These are phyloP conservation scores for Kondoa subrosea DNA, from an alignment of 768 basidiomycete genomes.

Conservation along the genomic window DNA sequence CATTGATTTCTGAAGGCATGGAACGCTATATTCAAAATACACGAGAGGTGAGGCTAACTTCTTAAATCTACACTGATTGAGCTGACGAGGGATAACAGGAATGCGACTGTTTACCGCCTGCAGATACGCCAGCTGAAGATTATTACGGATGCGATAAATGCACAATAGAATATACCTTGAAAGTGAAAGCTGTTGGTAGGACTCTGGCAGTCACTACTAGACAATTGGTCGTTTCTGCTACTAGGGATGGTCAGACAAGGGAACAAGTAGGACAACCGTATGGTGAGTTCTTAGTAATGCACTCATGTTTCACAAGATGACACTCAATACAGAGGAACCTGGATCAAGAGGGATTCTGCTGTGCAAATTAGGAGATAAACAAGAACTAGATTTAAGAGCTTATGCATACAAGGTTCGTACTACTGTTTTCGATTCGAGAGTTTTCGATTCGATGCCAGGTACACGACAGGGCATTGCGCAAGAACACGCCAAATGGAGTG, in stretches of 20 bases:
- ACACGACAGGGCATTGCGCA: conserved; percentile 71
- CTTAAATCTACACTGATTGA: conserved; percentile 48
- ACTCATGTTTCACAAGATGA: not conserved
- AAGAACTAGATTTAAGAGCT: conserved; percentile 69
- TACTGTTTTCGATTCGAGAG: conserved; percentile 3
- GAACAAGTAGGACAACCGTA: conserved; percentile 20
- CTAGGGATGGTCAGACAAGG: conserved; percentile 9
- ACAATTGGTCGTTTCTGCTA: conserved; percentile 39
- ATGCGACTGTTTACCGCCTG: conserved; percentile 51
- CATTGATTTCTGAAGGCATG: conserved; percentile 73
- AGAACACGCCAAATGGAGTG: conserved; percentile 98
- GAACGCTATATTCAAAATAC: conserved; percentile 27
- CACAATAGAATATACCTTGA: conserved; percentile 62
- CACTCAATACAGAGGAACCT: not conserved
- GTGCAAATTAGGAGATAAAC: conserved; percentile 41
- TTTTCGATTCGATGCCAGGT: not conserved
- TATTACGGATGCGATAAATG: conserved; percentile 59
- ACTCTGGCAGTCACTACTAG: conserved; percentile 77
- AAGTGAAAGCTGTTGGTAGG: conserved; percentile 43
- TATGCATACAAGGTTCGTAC: conserved; percentile 73
- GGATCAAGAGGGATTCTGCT: not conserved
- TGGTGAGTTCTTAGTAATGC: conserved; percentile 16
- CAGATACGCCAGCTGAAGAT: not conserved
- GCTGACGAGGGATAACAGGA: conserved; percentile 44
- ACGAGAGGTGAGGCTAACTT: conserved; percentile 30